Evolutionary conservation across 495 filamentous ascomycete species (phyloP), one percentile per base, ranked within the genome.

Genomic region (Rhypophila decipiens): DNA sequence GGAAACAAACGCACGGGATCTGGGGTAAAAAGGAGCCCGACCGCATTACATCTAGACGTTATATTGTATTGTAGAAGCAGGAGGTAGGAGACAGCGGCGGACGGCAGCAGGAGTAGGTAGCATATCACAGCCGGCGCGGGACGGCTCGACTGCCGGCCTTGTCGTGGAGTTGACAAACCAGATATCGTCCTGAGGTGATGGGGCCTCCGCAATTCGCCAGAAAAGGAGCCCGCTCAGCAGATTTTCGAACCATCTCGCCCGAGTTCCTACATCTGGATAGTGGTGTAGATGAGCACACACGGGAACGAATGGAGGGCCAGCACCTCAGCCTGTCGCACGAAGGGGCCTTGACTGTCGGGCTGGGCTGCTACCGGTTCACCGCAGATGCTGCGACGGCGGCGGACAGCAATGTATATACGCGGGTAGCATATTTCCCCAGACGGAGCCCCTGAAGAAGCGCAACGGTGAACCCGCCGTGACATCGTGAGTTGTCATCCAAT

Each of bases 111-210:
- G 31, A 35, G 2, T 11, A 2, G 31, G 12, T 35, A 15, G 36
- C 36, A 39, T 13, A 13, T n/a, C 12, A 42, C 19, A 44, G 42
- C 42, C 18, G 47, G 39, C 38, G 46, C 54, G 58, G 58, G 58
- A 58, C 58, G 58, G 58, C 49, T 60, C 54, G 58, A 53, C 51
- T 57, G 46, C 46, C 42, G 49, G 39, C 34, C 42, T 45, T 45
- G 27, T 37, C 15, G 10, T 37, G 12, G 35, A 5, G 35, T 5
- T 37, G 35, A 9, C 35, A 9, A 37, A 15, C 35, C 35, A 5
- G 35, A 5, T 17, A 5, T 15, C n/a, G 35, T 15, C 12, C 5
- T 37, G 36, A 13, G 36, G n/a, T 39, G 9, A 13, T 39, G 12
- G 36, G 10, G 13, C 18, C 36, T 18, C 36, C 17, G 17, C 36